A percentile compares a stretch with the other conserved stretches of the same genome.
Evolutionary conservation across 2,329 filamentous ascomycete genomes (phyloP).

Genomic region (Akanthomyces muscarius): DNA sequence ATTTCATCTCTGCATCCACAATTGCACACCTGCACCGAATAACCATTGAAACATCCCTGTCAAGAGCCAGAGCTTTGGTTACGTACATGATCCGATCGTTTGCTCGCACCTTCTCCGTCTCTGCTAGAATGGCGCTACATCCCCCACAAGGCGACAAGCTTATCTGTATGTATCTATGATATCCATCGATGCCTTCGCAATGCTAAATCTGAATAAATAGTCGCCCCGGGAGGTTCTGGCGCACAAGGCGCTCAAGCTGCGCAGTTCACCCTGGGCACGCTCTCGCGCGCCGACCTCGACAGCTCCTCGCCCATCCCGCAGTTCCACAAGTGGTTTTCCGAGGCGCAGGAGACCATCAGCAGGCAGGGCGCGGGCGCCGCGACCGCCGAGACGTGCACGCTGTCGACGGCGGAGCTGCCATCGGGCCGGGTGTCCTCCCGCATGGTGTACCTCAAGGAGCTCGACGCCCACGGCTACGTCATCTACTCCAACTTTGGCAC

Average conservation of each 20-base stretch:
- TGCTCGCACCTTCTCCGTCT: constrained; percentile 21
- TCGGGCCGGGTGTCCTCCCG: constrained; percentile 80
- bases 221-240: constrained; percentile 60
- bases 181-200: neutral
- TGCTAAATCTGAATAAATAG: constrained; percentile 28
- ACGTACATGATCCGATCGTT: constrained; percentile 7
- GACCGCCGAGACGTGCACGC: constrained; percentile 82
- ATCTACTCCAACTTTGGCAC: constrained; percentile 92
- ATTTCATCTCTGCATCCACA: neutral
- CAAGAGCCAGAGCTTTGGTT: neutral
- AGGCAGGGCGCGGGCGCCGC: constrained; percentile 28
- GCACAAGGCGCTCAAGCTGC: constrained; percentile 58
- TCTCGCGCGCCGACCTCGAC: constrained; percentile 59
- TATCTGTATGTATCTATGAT: constrained; percentile 40
- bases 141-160: constrained; percentile 41
- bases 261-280: constrained; percentile 65
- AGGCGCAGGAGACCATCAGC: constrained; percentile 57
- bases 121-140: constrained; percentile 43
- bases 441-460: constrained; percentile 92
- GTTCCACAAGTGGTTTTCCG: constrained; percentile 86
- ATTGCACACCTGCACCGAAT: neutral
- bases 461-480: constrained; percentile 76
- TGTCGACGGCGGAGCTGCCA: constrained; percentile 80
- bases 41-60: neutral
- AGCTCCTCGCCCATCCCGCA: constrained; percentile 66